Evolutionary conservation across 345 rosid species (phyloP).

Genomic region (Rhodomyrtus tomentosa): DNA sequence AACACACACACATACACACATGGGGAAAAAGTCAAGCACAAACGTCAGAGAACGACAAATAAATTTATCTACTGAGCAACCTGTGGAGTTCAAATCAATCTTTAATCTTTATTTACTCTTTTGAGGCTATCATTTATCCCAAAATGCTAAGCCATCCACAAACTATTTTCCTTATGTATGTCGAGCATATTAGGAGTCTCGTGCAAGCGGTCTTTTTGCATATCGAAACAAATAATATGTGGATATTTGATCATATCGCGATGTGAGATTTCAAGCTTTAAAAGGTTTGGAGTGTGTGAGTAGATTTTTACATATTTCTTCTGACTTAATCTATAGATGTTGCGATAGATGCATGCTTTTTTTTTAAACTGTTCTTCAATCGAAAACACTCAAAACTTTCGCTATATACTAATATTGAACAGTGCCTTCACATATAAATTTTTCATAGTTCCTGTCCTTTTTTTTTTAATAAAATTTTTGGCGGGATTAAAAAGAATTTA

Average conservation of each 20-base stretch:
- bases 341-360: not conserved
- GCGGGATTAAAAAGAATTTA: not conserved
- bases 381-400: not conserved
- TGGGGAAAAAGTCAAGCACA: not conserved
- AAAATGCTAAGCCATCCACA: not conserved
- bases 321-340: not conserved
- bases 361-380: not conserved
- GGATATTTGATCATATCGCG: not conserved
- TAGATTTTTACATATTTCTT: not conserved
- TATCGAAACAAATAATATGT: not conserved
- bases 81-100: not conserved
- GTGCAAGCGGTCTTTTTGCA: not conserved
- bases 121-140: not conserved
- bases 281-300: not conserved
- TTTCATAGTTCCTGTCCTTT: no score
- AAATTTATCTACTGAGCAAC: not conserved
- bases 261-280: not conserved
- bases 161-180: not conserved
- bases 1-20: no score
- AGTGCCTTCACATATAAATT: no score
- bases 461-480: no score
- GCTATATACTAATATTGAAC: not conserved
- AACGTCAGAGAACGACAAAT: not conserved
- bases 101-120: not conserved
- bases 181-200: not conserved